These are phyloP conservation scores for Skeletonema marinoi DNA, from an alignment of 108 stramenopile genomes.

Conservation along the genomic window DNA sequence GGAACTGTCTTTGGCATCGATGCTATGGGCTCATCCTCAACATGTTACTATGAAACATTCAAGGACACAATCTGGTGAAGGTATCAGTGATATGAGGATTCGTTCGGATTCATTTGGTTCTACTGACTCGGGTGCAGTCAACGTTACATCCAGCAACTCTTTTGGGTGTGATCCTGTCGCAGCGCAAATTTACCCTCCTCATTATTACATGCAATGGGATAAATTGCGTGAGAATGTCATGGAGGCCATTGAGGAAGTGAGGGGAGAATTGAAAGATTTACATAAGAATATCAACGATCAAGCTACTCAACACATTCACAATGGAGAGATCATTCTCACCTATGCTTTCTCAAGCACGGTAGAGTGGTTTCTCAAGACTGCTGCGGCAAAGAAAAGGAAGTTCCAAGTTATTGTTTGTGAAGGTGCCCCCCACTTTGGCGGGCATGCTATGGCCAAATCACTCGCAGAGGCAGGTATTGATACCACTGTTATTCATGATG, in stretches of 20 bases:
- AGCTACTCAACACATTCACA: conserved; percentile 92
- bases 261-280: conserved; percentile 84
- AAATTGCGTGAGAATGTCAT: conserved; percentile 81
- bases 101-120: conserved; percentile 43
- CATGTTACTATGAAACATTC: conserved; percentile 52
- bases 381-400: conserved; percentile 84
- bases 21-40: conserved; percentile 89
- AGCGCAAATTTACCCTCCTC: conserved; percentile 46
- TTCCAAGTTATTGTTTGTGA: conserved; percentile 97
- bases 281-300: conserved; percentile 89
- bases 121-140: conserved; percentile 16
- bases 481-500: conserved; percentile 78
- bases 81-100: conserved; percentile 13
- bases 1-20: conserved; percentile 73
- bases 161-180: conserved; percentile 7
- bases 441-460: conserved; percentile 83
- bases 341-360: conserved; percentile 89
- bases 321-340: conserved; percentile 92
- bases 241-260: conserved; percentile 90
- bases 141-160: neutral
- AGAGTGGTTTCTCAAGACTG: conserved; percentile 82
- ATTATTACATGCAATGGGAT: conserved; percentile 58
- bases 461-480: conserved; percentile 87
- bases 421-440: conserved; percentile 86
- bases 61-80: conserved; percentile 15